phyloP scores from a whole-genome alignment of 306 rosid species.

The Benincasa hispida region DNA sequence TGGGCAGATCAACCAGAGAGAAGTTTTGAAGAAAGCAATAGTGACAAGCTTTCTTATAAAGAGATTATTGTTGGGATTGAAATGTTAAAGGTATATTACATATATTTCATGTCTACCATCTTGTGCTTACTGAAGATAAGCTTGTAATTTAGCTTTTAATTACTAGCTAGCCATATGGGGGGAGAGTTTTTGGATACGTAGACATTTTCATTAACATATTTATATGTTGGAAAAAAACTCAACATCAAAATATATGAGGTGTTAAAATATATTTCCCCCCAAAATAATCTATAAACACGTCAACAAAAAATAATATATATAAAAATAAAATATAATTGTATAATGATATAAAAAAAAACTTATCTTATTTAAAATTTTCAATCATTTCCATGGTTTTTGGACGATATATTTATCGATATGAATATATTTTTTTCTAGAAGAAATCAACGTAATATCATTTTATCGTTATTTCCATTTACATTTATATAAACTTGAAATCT shows the following conservation, averaged over 20 bases:
- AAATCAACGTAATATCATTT: background rate
- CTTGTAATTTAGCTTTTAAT: background rate
- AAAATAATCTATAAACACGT: too few species aligned
- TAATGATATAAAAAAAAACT: too few species aligned
- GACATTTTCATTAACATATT: background rate
- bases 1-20: background rate
- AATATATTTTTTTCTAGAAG: background rate
- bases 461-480: background rate
- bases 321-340: too few species aligned
- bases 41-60: background rate
- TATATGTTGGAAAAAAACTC: background rate
- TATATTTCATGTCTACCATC: background rate
- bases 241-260: too few species aligned
- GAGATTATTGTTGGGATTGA: background rate
- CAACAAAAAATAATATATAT: too few species aligned
- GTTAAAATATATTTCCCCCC: too few species aligned
- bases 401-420: background rate
- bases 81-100: background rate
- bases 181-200: background rate
- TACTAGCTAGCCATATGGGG: background rate
- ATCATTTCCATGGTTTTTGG: background rate
- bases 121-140: background rate
- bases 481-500: background rate
- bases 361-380: too few species aligned
- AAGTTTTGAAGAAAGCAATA: background rate